Base-by-base conservation (phyloP, 2,329 filamentous ascomycete species). In the Incumbomyces lentus region DNA sequence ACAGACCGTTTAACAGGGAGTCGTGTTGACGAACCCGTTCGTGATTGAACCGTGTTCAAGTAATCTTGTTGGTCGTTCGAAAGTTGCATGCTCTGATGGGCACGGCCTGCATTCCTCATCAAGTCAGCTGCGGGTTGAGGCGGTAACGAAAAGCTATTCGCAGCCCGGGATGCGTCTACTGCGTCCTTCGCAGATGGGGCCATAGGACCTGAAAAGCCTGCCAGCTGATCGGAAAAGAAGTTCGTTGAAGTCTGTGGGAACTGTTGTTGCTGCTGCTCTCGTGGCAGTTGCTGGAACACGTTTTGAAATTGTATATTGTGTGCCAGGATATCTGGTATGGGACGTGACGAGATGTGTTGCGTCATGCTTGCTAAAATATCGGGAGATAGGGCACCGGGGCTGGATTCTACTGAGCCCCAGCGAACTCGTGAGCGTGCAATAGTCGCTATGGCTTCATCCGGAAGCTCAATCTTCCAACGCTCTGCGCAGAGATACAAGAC, bases 401-500 rank as follows among this genome's bases (percentile, higher is more conserved):
- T 32, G 4, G 33, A 40, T 16, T 47, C 37, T 5, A 26, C 18
- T 2, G 63, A 64, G 1, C 86, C 87, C 64, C 85, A 95, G 64
- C 83, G 90, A 37, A 78, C 72, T 59, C 93, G 86, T 1, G 86
- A 84, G 31, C 87, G 78, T 40, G 79, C 72, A n/a, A 96, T 74
- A 1, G 93, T 79, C 1, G 74, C 68, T 0, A 77, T 73, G 0
- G 89, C 90, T 64, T 96, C 90, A 49, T 86, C 82, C 0, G 92
- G 90, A 8, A 96, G 66, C 47, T 87, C 81, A 36, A 95, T 82
- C 14, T 82, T 82, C 89, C 92, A 96, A 58, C 92, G 92, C n/a
- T 81, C 78, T 1, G 84, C 83, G 11, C 94, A 77, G 3, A 93
- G 79, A 55, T 84, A 88, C 36, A 98, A 72, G 40, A 96, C 94